These are phyloP conservation scores for Penicillium paxilli DNA, from an alignment of 495 filamentous ascomycete species.

Conservation along the genomic window DNA sequence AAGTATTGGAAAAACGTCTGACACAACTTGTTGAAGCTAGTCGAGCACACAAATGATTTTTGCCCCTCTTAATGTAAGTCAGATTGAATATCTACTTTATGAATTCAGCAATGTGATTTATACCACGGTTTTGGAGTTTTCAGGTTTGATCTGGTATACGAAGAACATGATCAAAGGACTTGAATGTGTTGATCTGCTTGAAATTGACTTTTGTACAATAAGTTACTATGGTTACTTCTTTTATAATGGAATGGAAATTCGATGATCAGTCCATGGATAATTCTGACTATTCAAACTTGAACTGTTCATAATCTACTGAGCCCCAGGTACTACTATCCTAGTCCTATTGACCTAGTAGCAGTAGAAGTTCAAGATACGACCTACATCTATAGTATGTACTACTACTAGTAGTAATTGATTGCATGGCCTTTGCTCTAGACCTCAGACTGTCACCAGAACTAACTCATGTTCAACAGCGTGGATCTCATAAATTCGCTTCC, in stretches of 20 bases:
- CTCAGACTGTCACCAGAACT: no score
- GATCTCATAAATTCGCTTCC: background rate
- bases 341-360: no score
- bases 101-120: background rate
- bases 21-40: slow-evolving; percentile 53
- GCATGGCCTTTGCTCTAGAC: no score
- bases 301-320: no score
- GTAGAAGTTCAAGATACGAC: no score
- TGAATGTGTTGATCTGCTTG: background rate
- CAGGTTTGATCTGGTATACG: background rate
- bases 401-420: no score
- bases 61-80: background rate
- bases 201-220: background rate
- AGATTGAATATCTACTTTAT: background rate
- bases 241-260: no score
- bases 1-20: slow-evolving; percentile 69
- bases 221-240: background rate
- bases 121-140: background rate
- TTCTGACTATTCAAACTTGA: no score
- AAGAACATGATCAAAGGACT: background rate
- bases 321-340: no score
- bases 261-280: no score
- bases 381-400: no score
- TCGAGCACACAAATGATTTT: background rate
- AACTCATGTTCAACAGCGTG: no score